Evolutionary conservation across 345 rosid species (phyloP).

Genomic region (Clausena lansium): DNA sequence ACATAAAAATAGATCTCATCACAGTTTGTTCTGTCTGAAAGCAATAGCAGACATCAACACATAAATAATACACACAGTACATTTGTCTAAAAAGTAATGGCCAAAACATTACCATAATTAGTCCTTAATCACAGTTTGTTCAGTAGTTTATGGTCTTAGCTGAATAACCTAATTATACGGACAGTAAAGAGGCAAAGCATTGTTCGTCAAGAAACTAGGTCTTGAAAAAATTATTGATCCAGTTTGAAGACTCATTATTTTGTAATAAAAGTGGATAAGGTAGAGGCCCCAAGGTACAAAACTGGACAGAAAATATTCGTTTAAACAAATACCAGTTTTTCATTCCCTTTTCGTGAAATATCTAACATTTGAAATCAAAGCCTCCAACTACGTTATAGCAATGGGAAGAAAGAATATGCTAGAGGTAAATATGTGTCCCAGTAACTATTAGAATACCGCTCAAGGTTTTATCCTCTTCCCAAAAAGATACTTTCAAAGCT

Average conservation of each 20-base stretch:
- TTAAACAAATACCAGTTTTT: neutral
- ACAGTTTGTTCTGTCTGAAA: neutral
- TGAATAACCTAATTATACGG: neutral
- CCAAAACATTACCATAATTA: neutral
- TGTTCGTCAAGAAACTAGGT: neutral
- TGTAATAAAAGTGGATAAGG: neutral
- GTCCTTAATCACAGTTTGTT: neutral
- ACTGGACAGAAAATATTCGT: neutral
- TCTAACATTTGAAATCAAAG: neutral
- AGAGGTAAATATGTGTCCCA: neutral
- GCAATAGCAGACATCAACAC: neutral
- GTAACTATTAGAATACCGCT: neutral
- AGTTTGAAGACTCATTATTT: neutral
- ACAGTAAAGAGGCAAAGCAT: neutral
- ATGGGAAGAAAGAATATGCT: neutral
- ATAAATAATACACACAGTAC: neutral
- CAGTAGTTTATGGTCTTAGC: neutral
- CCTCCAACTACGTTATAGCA: neutral
- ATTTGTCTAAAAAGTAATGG: neutral
- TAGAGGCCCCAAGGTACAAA: neutral
- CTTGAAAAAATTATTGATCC: neutral
- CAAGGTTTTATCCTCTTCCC: neutral
- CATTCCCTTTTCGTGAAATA: neutral
- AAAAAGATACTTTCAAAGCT: constrained; percentile 1
- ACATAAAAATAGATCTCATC: neutral